Percentiles rank a stretch among this genome's conserved stretches.
Evolutionary conservation across 2,329 filamentous ascomycete genomes (phyloP).

Genomic region (Aspergillus thermomutatus): DNA sequence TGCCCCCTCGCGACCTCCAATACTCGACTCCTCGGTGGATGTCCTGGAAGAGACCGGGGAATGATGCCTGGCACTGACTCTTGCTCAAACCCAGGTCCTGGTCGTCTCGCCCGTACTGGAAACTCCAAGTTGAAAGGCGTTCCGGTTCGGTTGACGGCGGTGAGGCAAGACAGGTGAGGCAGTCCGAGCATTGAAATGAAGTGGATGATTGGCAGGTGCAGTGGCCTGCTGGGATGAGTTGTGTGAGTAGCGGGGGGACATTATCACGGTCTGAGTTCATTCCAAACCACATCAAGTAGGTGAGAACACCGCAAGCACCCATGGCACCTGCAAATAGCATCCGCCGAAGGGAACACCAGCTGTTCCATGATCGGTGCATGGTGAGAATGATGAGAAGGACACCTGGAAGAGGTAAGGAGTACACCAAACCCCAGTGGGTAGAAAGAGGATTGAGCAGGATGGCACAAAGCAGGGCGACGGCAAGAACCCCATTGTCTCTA

Average conservation of each 20-base stretch:
- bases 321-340: not conserved
- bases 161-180: slow-evolving; percentile 1
- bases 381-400: not conserved
- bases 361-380: not conserved
- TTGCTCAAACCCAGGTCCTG: not conserved
- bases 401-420: not conserved
- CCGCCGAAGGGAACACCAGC: slow-evolving; percentile 1
- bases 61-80: slow-evolving; percentile 1
- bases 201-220: slow-evolving; percentile 6
- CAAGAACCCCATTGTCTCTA: too few species aligned
- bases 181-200: slow-evolving; percentile 4
- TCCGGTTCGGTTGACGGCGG: not conserved
- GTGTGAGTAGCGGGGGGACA: slow-evolving; percentile 1
- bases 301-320: slow-evolving; percentile 1
- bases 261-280: slow-evolving; percentile 6
- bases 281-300: slow-evolving; percentile 5
- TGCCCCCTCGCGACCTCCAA: slow-evolving; percentile 1
- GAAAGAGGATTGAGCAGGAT: not conserved
- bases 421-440: not conserved
- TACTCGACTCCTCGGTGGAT: slow-evolving; percentile 1
- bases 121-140: not conserved
- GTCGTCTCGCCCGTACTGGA: slow-evolving; percentile 1
- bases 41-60: slow-evolving; percentile 3
- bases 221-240: slow-evolving; percentile 6
- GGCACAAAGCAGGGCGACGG: too few species aligned